These are phyloP conservation scores for Ophiostoma populinum DNA, from an alignment of 2,329 filamentous ascomycete species.

Conservation along the genomic window DNA sequence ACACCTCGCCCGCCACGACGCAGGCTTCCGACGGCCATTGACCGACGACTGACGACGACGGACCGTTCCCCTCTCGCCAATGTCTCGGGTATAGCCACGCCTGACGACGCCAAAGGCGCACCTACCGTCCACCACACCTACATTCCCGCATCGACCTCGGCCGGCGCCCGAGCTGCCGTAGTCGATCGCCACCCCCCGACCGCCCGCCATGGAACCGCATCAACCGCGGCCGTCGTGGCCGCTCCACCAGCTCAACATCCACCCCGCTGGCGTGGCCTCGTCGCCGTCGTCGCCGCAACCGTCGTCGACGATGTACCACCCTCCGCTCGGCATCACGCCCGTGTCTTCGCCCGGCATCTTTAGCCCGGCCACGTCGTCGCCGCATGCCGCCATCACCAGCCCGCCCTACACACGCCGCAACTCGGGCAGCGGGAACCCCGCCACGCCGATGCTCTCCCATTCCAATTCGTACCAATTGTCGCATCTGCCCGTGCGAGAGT, in stretches of 20 bases:
- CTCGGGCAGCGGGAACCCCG: conserved; percentile 24
- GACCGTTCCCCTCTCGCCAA: no score
- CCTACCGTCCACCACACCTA: background rate
- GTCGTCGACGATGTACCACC: conserved; percentile 12
- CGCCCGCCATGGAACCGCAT: conserved; percentile 14
- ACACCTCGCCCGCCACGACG: no score
- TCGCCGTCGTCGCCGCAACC: conserved; percentile 24
- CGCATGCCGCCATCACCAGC: conserved; percentile 22
- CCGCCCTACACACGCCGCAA: conserved; percentile 19
- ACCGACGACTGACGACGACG: no score
- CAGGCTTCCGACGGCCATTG: no score
- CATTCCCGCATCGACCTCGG: background rate
- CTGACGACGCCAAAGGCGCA: background rate
- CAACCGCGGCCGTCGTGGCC: conserved; percentile 13
- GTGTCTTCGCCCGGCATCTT: conserved; percentile 45
- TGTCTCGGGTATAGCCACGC: no score
- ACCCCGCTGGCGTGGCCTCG: conserved; percentile 13
- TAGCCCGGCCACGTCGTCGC: conserved; percentile 26
- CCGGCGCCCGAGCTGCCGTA: background rate
- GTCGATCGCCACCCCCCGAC: background rate
- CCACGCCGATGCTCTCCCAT: conserved; percentile 35
- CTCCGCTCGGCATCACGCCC: conserved; percentile 30
- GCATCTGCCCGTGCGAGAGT: conserved; percentile 61
- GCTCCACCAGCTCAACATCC: conserved; percentile 18
- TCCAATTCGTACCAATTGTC: conserved; percentile 51